Evolutionary conservation across 805 yeast genomes (phyloP), one percentile per base, ranked within the genome.

Genomic region (Starmerella bombicola): DNA sequence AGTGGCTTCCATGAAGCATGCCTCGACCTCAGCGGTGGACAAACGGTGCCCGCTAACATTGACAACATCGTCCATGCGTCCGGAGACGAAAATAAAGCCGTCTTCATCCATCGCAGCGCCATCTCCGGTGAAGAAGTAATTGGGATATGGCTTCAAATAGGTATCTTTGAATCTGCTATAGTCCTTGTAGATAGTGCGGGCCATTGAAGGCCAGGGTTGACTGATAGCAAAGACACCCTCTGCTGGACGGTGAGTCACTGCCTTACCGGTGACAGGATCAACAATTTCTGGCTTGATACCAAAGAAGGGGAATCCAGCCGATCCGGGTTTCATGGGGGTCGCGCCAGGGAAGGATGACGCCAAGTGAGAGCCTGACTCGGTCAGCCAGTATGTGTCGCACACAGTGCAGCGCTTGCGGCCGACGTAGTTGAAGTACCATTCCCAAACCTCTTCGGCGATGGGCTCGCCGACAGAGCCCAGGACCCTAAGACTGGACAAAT

Each of bases 381-480:
- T 91, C 69, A 86, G 95, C 98, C 98, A 91, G 73, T 85, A 85
- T 34, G 98, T 91, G 66, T 91, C 98, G 55, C 83, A 78, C 53
- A 88, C 78, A 56, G 85, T 94, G 58, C 93, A 82, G 59, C 82
- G 72, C 45, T 76, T 76, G 55, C 85, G 80, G 58, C 98, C 98
- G 55, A 91, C 78, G 61, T 81, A 74, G 55, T 82, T 88, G 61
- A 81, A 76, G 66, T 91, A 91, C 98, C 98, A 91, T 62, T 84
- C 93, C 97, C 97, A 91, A 52, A 91, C 77, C 61, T 91, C 98
- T 45, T 93, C 84, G 35, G 96, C 93, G 61, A 88, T 88, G 52
- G 98, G 97, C 68, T 91, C 98, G 61, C 98, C 98, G 37, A 88
- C 98, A 15, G 96, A 83, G 45, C 98, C 98, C 51, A 88, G 70